Base-by-base conservation (phyloP, 116 monocot species). In the Iris pallida region DNA sequence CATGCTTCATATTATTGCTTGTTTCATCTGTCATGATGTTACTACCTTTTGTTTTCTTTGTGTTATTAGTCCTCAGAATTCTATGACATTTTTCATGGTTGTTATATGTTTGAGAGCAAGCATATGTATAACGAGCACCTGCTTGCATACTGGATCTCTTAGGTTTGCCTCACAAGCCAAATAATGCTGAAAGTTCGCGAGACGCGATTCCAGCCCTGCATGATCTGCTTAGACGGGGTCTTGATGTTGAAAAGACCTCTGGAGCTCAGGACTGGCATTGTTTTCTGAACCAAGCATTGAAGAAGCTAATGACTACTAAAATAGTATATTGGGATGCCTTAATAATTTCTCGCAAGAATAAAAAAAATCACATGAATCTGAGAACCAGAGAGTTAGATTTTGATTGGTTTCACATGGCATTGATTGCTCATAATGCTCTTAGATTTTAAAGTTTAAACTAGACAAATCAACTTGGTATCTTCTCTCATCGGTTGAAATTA, bases 361-460 rank as follows among this genome's bases (percentile, higher is more conserved):
- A 86, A 64, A n/a, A n/a, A 99, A 90, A 66, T 86, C 90, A 18
- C 61, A 93, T 10, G 90, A 99, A 61, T 90, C 85, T 65, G 93
- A 93, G 73, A 93, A 80, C 51, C 99, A 93, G 68, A 88, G 85
- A 62, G 76, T 76, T 64, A 76, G 93, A 90, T 83, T 90, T 86
- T 55, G 68, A 82, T 75, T 90, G 93, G 69, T 93, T 99, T 79
- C 88, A 88, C 76, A 45, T 84, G 54, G 84, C 71, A 43, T 84
- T 93, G 90, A 70, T 88, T 65, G 93, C 99, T 7, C 90, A 99
- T 79, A 90, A n/a, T n/a, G n/a, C n/a, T n/a, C n/a, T n/a, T n/a
- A n/a, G n/a, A n/a, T n/a, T n/a, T n/a, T n/a, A n/a, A n/a, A n/a
- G n/a, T n/a, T n/a, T n/a, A n/a, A 61, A 81, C 79, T 45, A 83